Evolutionary conservation across 164 flowering plant species (phyloP), one percentile per base, ranked within the genome.

Genomic region (Piper betle): DNA sequence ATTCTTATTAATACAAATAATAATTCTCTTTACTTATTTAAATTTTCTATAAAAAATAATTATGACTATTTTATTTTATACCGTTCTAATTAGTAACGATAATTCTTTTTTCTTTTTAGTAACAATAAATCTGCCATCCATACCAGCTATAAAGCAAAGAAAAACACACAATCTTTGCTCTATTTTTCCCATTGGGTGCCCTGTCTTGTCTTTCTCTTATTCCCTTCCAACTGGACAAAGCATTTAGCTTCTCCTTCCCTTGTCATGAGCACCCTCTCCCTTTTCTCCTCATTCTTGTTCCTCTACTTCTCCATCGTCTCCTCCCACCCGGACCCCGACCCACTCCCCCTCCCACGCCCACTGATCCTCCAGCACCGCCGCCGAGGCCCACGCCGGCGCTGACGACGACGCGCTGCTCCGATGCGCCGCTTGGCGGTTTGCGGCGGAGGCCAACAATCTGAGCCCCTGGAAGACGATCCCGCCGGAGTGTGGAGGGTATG

Each of bases 371-470:
- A 84, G 60, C 79, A 67, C 68, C 0, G 25, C 6, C 50, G 39
- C 55, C 25, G 65, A 57, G 60, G 63, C 6, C 38, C 64, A 62
- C 25, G 65, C 68, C 54, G 87, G 79, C 37, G 63, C 4, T 37
- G 64, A 63, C 25, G 65, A 69, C 55, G 88, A 80, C 25, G 19
- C 71, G 5, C 25, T 39, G 41, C 62, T 87, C 19, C 71, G 71
- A 65, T 93, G 97, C 69, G 73, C 80, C 20, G 81, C 87, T 62
- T 90, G 99, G 99, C 80, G 96, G 58, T 71, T 93, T 58, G 83
- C 87, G 5, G 96, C 67, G 3, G 97, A 93, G 77, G 72, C 97
- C 8, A 90, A 90, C 64, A 93, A 90, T 66, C 18, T 88, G 41
- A 69, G 69, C 33, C 87, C 91, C 0, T 93, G 99, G 99, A 88